Conservation (phyloP, 371 early-diverging fungal genomes). For the Mortierella sp. region DNA sequence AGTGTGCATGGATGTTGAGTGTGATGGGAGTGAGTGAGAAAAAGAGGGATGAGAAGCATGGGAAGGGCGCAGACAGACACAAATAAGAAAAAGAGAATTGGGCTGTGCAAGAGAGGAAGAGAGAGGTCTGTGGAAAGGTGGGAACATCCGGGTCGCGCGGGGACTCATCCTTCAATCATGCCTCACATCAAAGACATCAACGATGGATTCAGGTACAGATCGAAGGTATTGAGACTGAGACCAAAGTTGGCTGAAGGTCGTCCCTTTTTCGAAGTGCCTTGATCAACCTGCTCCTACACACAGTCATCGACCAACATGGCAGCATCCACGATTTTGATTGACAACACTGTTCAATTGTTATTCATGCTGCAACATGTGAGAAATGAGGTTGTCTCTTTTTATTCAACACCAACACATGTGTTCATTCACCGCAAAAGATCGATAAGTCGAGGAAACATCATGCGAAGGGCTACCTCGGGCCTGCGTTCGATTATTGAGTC, state of each 20-base stretch:
- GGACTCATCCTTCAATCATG: no score
- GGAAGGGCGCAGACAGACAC: neutral
- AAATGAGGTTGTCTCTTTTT: no score
- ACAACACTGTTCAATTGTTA: no score
- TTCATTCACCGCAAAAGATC: neutral
- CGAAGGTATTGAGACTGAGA: neutral
- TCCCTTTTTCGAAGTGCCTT: no score
- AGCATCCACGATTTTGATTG: no score
- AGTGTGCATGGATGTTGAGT: neutral
- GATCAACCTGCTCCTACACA: no score
- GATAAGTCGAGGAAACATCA: constrained; percentile 2
- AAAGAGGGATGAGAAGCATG: neutral
- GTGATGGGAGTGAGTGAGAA: neutral
- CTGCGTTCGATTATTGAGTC: neutral
- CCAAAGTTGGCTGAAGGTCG: no score
- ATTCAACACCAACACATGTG: no score
- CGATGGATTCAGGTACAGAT: no score
- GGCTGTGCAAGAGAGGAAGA: neutral
- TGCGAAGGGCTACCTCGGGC: neutral
- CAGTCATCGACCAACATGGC: no score
- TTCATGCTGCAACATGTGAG: no score
- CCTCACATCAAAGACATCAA: no score
- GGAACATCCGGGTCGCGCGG: neutral
- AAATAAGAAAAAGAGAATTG: neutral
- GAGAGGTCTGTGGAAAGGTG: neutral